Evolutionary conservation across 139 green algal genomes (phyloP).

Genomic region (Mesostigma viride): DNA sequence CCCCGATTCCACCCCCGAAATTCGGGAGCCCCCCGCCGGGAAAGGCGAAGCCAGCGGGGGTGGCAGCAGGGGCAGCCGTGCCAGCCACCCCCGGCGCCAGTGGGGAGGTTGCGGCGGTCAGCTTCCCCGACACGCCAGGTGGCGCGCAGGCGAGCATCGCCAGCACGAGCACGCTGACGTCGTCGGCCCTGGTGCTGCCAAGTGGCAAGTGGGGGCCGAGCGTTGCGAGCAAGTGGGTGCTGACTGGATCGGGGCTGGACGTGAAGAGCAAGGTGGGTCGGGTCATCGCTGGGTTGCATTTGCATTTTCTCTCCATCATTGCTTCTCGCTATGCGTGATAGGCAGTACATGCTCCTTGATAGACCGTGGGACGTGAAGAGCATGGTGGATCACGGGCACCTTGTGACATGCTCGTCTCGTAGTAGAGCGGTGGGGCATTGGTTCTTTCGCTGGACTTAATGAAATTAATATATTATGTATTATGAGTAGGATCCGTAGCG

Average conservation of each 20-base stretch:
- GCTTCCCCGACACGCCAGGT: neutral
- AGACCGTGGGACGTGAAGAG: neutral
- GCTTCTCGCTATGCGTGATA: neutral
- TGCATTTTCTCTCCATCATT: neutral
- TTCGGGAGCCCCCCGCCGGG: no score
- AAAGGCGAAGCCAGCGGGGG: no score
- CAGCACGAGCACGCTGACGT: no score
- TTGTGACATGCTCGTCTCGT: neutral
- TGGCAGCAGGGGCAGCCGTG: neutral
- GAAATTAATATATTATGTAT: no score
- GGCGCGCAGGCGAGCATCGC: no score
- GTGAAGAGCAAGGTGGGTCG: neutral
- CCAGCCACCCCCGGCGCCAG: neutral
- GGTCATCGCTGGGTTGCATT: neutral
- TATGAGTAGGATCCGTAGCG: no score
- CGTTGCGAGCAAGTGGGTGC: slow-evolving; percentile 4
- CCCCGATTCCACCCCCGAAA: no score
- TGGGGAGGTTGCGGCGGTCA: neutral
- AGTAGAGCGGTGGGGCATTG: no score
- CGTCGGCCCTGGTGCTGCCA: neutral
- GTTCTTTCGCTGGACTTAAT: no score
- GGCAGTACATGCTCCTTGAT: neutral
- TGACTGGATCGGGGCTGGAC: slow-evolving; percentile 4
- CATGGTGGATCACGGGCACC: neutral
- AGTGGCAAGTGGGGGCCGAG: neutral